phyloP scores from a whole-genome alignment of 352 stramenopile species.

The Globisporangium spinosum region DNA sequence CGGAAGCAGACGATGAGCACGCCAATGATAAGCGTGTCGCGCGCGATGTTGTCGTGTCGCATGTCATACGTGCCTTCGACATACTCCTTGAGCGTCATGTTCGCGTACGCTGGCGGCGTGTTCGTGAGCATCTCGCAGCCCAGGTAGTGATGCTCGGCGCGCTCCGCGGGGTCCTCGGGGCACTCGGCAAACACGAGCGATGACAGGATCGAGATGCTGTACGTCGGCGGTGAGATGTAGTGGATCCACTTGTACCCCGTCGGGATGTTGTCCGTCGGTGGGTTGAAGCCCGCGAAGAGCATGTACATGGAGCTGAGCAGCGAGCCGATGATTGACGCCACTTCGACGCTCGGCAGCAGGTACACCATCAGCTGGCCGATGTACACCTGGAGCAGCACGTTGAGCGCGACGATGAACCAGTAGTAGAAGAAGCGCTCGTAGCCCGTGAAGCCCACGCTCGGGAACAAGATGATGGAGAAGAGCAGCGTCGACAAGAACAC shows the following conservation, averaged over 20 bases:
- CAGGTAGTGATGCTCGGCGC: slow-evolving; percentile 17
- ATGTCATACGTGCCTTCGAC: slow-evolving; percentile 38
- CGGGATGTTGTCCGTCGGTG: slow-evolving; percentile 37
- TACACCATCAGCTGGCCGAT: slow-evolving; percentile 48
- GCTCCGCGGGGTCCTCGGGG: slow-evolving; percentile 16
- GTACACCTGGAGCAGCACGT: slow-evolving; percentile 47
- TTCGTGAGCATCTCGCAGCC: slow-evolving; percentile 29
- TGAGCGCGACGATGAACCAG: slow-evolving; percentile 41
- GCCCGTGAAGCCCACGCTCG: slow-evolving; percentile 41
- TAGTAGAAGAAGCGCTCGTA: slow-evolving; percentile 35
- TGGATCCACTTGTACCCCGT: slow-evolving; percentile 54
- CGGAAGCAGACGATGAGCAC: slow-evolving; percentile 46
- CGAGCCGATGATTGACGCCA: slow-evolving; percentile 39
- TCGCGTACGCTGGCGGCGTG: slow-evolving; percentile 23
- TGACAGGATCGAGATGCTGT: slow-evolving; percentile 37
- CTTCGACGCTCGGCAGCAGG: slow-evolving; percentile 38
- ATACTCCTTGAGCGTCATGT: slow-evolving; percentile 39
- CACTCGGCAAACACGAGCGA: slow-evolving; percentile 40
- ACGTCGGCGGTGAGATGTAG: slow-evolving; percentile 47
- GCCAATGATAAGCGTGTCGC: slow-evolving; percentile 29
- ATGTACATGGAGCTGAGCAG: slow-evolving; percentile 60
- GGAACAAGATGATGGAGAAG: slow-evolving; percentile 40
- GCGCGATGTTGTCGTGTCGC: slow-evolving; percentile 27
- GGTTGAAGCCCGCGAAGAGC: slow-evolving; percentile 50
- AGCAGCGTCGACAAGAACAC: slow-evolving; percentile 33